A percentile compares a stretch with the other conserved stretches of the same genome.
Evolutionary conservation across 768 basidiomycete genomes (phyloP).

Genomic region (Tubosaeta sp.): DNA sequence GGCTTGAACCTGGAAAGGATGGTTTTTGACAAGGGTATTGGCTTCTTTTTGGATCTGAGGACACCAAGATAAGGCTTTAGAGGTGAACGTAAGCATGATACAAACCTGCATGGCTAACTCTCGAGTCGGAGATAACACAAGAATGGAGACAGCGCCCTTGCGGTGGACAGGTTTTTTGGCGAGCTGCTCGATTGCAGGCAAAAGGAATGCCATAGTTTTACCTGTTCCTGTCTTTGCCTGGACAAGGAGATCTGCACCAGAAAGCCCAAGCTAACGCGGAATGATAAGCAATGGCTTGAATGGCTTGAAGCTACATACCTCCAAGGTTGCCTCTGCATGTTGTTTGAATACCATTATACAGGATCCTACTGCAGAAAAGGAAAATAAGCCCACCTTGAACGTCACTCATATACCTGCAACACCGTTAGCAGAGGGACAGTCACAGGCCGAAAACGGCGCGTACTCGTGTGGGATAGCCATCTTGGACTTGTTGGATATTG

Average conservation of each 20-base stretch:
- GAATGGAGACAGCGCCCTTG: constrained; percentile 43
- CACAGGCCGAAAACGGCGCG: constrained; percentile 11
- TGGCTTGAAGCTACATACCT: constrained; percentile 19
- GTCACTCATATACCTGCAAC: constrained; percentile 41
- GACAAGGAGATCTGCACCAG: constrained; percentile 43
- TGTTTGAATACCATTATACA: neutral
- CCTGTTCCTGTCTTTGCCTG: constrained; percentile 63
- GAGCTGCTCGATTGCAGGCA: constrained; percentile 70
- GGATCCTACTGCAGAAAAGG: neutral
- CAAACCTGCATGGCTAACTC: constrained; percentile 71
- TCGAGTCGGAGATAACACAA: constrained; percentile 69
- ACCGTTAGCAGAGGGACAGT: constrained; percentile 18
- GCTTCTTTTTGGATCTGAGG: constrained; percentile 62
- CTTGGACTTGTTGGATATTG: constrained; percentile 40
- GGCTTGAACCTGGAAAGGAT: constrained; percentile 40
- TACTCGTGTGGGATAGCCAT: constrained; percentile 42
- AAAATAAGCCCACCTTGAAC: constrained; percentile 38
- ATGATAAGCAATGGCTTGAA: constrained; percentile 1
- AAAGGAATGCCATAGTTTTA: constrained; percentile 70
- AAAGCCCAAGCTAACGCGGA: constrained; percentile 33
- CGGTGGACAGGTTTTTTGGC: constrained; percentile 38
- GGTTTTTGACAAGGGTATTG: constrained; percentile 37
- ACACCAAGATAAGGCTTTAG: constrained; percentile 16
- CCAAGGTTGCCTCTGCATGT: constrained; percentile 38
- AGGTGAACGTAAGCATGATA: constrained; percentile 11